phyloP scores from a whole-genome alignment of 352 stramenopile genomes.

The Globisporangium irregulare region DNA sequence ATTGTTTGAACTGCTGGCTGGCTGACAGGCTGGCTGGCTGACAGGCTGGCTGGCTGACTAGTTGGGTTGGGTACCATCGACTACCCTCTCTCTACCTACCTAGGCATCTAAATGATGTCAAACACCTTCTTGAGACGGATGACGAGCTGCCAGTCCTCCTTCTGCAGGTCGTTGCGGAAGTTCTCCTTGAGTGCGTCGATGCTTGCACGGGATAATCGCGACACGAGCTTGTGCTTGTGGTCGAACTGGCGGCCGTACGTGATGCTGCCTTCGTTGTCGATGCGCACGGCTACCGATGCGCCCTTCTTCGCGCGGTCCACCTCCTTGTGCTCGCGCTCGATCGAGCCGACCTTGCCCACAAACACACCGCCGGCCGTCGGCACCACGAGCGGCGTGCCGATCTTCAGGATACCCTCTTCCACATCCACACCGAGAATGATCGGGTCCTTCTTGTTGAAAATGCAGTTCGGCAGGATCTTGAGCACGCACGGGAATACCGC shows the following conservation, averaged over 20 bases:
- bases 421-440: slow-evolving; percentile 99
- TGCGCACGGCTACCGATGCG: slow-evolving; percentile 93
- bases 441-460: slow-evolving; percentile 99
- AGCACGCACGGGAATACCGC: slow-evolving; percentile 94
- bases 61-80: too few relatives aligned
- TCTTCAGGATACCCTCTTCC: slow-evolving; percentile 96
- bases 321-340: slow-evolving; percentile 96
- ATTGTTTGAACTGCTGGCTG: too few relatives aligned
- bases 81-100: not conserved
- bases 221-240: slow-evolving; percentile 87
- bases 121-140: slow-evolving; percentile 99
- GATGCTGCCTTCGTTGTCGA: slow-evolving; percentile 94
- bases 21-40: too few relatives aligned
- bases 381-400: slow-evolving; percentile 96
- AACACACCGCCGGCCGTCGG: slow-evolving; percentile 70
- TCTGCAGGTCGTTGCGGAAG: slow-evolving; percentile 98
- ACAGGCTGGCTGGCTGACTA: too few relatives aligned
- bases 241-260: slow-evolving; percentile 98
- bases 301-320: slow-evolving; percentile 95
- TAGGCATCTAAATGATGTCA: slow-evolving; percentile 91
- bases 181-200: slow-evolving; percentile 99
- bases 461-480: slow-evolving; percentile 97
- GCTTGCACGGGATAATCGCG: slow-evolving; percentile 84
- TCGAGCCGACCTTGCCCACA: slow-evolving; percentile 95
- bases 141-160: slow-evolving; percentile 97